Conservation (phyloP, 2,329 filamentous ascomycete genomes). For the Talaromyces islandicus region DNA sequence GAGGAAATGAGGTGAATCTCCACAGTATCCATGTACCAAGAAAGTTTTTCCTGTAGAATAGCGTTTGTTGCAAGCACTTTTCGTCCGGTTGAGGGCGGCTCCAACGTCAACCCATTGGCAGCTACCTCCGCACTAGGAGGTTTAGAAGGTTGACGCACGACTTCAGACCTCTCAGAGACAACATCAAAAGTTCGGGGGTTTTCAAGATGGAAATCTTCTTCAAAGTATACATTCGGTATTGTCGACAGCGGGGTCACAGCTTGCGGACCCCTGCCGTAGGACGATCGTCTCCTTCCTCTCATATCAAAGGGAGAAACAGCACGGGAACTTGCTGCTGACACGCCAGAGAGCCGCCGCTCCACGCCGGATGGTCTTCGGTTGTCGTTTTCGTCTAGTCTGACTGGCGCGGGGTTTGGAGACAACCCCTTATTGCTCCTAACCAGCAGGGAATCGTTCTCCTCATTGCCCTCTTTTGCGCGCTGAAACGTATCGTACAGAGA, state of each 20-base stretch:
- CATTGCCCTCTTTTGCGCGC: slow-evolving; percentile 70
- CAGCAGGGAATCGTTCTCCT: slow-evolving; percentile 51
- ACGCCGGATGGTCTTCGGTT: slow-evolving; percentile 29
- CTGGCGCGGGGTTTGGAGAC: slow-evolving; percentile 10
- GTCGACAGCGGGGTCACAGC: slow-evolving; percentile 82
- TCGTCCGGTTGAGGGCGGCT: slow-evolving; percentile 53
- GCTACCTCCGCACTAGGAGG: slow-evolving; percentile 48
- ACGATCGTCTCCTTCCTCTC: slow-evolving; percentile 48
- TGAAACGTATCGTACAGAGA: slow-evolving; percentile 84
- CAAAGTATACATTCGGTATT: slow-evolving; percentile 89
- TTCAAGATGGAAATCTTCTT: slow-evolving; percentile 89
- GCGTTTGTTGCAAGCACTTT: slow-evolving; percentile 94
- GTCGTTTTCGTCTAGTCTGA: slow-evolving; percentile 44
- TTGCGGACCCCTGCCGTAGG: slow-evolving; percentile 49
- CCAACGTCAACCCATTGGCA: slow-evolving; percentile 53
- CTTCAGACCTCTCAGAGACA: slow-evolving; percentile 90
- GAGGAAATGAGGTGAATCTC: slow-evolving; percentile 95
- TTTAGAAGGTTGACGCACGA: slow-evolving; percentile 65
- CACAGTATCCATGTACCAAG: slow-evolving; percentile 99
- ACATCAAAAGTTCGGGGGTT: slow-evolving; percentile 95
- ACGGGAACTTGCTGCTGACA: slow-evolving; percentile 41
- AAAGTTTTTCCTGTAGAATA: slow-evolving; percentile 94
- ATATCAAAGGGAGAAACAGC: slow-evolving; percentile 42
- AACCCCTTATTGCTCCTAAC: slow-evolving; percentile 38
- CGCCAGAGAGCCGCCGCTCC: slow-evolving; percentile 35